Evolutionary conservation across 129 eudicot species (phyloP).

Genomic region (Saussurea involucrata): DNA sequence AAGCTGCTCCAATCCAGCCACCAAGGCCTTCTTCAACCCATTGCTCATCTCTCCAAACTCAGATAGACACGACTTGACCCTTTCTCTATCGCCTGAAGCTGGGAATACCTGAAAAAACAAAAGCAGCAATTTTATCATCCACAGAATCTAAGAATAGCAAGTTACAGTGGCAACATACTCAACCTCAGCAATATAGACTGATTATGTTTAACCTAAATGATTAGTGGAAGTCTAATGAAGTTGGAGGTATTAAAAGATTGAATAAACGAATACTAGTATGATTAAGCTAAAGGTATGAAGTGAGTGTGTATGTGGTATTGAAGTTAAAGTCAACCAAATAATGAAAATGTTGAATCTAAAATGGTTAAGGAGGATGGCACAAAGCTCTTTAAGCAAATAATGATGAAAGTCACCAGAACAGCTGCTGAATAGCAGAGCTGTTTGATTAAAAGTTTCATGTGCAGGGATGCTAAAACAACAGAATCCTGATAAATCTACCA

Average conservation of each 20-base stretch:
- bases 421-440: too few species aligned
- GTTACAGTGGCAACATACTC: neutral
- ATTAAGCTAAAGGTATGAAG: neutral
- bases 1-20: conserved; percentile 68
- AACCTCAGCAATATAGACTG: neutral
- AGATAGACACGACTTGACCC: conserved; percentile 76
- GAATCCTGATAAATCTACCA: neutral
- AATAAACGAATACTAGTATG: neutral
- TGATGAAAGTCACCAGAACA: neutral
- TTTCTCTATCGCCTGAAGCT: conserved; percentile 83
- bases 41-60: conserved; percentile 79
- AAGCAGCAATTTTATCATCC: neutral
- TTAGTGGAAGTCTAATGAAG: neutral
- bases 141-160: neutral
- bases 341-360: neutral
- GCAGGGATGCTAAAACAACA: neutral
- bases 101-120: conserved; percentile 58
- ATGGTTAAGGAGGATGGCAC: neutral
- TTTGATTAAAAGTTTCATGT: too few species aligned
- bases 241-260: neutral
- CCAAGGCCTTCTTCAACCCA: conserved; percentile 73
- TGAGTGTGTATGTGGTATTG: neutral
- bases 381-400: neutral
- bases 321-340: too few species aligned
- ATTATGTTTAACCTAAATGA: neutral